Base-by-base conservation (phyloP, 208 protist genomes). In the Borovskyia barvae region DNA sequence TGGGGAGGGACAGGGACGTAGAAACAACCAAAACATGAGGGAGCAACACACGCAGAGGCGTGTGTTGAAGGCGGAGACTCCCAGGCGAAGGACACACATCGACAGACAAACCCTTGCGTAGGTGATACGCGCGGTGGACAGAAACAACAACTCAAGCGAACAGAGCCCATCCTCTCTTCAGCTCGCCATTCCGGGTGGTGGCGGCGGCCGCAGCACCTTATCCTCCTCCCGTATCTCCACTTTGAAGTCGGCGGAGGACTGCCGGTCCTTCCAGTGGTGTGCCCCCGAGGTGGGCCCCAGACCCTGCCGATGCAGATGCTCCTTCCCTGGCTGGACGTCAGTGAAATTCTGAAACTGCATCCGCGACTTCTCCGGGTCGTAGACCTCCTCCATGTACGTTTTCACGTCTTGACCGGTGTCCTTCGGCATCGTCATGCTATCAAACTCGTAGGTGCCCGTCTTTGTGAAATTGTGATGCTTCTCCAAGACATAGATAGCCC, bases 321-420 rank as follows among this genome's bases (percentile, higher is more conserved):
- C 80, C 52, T 77, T 80, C 2, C 88, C 81, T 0, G 84, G 82
- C 70, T 90, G 79, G 24, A 93, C 89, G 42, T 93, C 84, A 24
- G 76, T 81, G 68, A 95, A 90, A 66, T 87, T 72, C 35, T 91
- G 82, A 49, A 94, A 94, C 72, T 92, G 85, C 75, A 76, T 64
- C 4, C 85, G 80, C 19, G 82, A 89, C 35, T 92, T 37, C 72
- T 92, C 82, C 19, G 88, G 88, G 61, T 94, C 88, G 64, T 94
- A 94, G 29, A 90, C 80, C 66, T 94, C 88, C 74, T 94, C 88
- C 88, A 94, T 94, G 76, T 94, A 94, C 28, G 82, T 91, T 74
- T 86, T 82, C 67, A 94, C 88, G 57, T 94, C 85, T 54, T 94
- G 88, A 9, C 88, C 88, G n/a, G 88, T 94, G 55, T 94, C 85